Percentiles rank a stretch among this genome's conserved stretches.
These are phyloP conservation scores for Tulasnella sp. DNA, from an alignment of 768 basidiomycete species.

Conservation along the genomic window DNA sequence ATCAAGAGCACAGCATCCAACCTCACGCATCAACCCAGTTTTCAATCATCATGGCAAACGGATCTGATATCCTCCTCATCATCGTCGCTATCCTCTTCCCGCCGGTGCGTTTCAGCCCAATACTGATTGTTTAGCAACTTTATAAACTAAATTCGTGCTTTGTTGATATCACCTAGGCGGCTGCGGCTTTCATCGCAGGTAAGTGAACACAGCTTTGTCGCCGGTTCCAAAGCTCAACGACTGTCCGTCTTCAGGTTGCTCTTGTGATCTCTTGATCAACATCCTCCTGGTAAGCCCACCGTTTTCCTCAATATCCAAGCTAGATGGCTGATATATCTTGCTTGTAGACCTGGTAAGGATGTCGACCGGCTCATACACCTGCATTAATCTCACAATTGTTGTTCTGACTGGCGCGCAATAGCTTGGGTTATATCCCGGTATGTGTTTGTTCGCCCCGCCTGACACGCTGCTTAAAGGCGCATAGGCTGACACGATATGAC, in stretches of 20 bases:
- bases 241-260: slow-evolving; percentile 64
- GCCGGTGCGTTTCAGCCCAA: slow-evolving; percentile 23
- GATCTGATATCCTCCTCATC: slow-evolving; percentile 71
- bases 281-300: slow-evolving; percentile 38
- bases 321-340: too few relatives aligned
- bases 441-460: background rate
- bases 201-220: background rate
- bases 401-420: background rate
- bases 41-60: slow-evolving; percentile 37
- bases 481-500: slow-evolving; percentile 60
- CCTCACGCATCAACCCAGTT: background rate
- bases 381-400: too few relatives aligned
- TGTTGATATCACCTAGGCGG: slow-evolving; percentile 38
- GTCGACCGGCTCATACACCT: too few relatives aligned
- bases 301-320: background rate
- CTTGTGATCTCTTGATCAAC: slow-evolving; percentile 80
- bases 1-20: too few relatives aligned
- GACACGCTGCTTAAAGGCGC: too few relatives aligned
- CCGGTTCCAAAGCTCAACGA: slow-evolving; percentile 1
- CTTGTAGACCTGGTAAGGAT: slow-evolving; percentile 52
- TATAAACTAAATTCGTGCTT: slow-evolving; percentile 8
- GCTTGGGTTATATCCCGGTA: slow-evolving; percentile 8
- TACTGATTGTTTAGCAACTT: background rate
- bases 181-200: slow-evolving; percentile 55
- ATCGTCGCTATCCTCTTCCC: slow-evolving; percentile 74